phyloP scores from a whole-genome alignment of 2,329 filamentous ascomycete genomes.

The Penicillium janthinellum region DNA sequence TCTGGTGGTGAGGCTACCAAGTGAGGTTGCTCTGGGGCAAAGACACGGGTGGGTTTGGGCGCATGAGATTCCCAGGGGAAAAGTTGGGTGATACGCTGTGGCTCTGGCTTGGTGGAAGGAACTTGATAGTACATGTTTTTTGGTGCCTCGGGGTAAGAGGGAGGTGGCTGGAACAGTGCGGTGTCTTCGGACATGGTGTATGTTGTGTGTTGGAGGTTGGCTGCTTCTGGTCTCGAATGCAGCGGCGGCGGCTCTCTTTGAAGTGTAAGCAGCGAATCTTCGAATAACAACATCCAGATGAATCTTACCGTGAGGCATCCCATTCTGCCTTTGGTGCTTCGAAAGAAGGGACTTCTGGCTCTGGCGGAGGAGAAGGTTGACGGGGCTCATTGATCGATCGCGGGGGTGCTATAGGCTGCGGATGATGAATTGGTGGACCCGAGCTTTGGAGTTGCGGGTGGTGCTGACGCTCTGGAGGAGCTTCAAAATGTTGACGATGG shows the following conservation, averaged over 20 bases:
- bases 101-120: slow-evolving; percentile 60
- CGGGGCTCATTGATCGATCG: slow-evolving; percentile 42
- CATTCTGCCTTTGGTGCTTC: slow-evolving; percentile 62
- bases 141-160: slow-evolving; percentile 77
- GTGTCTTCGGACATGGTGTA: slow-evolving; percentile 83
- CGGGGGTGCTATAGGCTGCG: slow-evolving; percentile 44
- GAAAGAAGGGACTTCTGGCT: slow-evolving; percentile 47
- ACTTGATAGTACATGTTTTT: slow-evolving; percentile 87
- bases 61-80: slow-evolving; percentile 87
- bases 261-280: slow-evolving; percentile 23
- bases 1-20: slow-evolving; percentile 15
- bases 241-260: slow-evolving; percentile 61
- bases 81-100: slow-evolving; percentile 65
- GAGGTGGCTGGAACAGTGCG: slow-evolving; percentile 74
- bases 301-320: slow-evolving; percentile 61
- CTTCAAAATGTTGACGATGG: slow-evolving; percentile 10
- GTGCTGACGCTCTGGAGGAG: slow-evolving; percentile 1
- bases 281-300: not conserved
- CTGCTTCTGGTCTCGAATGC: slow-evolving; percentile 78
- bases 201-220: slow-evolving; percentile 74
- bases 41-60: slow-evolving; percentile 59
- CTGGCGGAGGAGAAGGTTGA: slow-evolving; percentile 35
- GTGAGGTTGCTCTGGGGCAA: slow-evolving; percentile 38
- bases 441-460: slow-evolving; percentile 4
- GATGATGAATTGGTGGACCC: slow-evolving; percentile 29